Conservation (phyloP, 805 yeast species). For the Kuraishia capsulata region DNA sequence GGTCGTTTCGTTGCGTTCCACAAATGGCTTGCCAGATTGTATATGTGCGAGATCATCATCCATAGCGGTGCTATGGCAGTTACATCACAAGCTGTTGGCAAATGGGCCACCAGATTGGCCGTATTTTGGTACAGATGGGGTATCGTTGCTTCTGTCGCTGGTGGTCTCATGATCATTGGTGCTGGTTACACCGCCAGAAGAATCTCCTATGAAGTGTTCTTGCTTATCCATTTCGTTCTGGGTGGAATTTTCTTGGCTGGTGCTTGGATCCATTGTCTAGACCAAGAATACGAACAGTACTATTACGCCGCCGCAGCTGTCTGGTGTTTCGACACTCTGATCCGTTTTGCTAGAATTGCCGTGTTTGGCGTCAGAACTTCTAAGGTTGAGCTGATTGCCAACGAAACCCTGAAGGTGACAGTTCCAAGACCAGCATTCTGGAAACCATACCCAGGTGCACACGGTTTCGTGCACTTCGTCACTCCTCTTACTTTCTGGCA, state of each 20-base stretch:
- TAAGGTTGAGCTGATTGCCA: conserved; percentile 26
- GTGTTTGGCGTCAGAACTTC: conserved; percentile 30
- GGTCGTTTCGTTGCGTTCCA: conserved; percentile 50
- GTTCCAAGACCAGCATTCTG: conserved; percentile 39
- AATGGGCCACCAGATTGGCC: conserved; percentile 16
- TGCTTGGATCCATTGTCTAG: conserved; percentile 48
- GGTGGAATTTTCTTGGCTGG: conserved; percentile 45
- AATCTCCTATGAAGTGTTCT: conserved; percentile 49
- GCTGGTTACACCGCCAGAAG: conserved; percentile 44
- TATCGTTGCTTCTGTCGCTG: conserved; percentile 29
- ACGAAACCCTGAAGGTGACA: conserved; percentile 38
- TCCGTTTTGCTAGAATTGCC: conserved; percentile 29
- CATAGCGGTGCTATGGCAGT: conserved; percentile 28
- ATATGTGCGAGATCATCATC: conserved; percentile 29
- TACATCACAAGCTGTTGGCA: conserved; percentile 14
- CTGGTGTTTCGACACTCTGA: conserved; percentile 43
- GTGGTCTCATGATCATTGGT: conserved; percentile 35
- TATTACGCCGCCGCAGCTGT: conserved; percentile 30
- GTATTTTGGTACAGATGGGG: conserved; percentile 19
- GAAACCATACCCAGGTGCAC: conserved; percentile 45
- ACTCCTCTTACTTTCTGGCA: conserved; percentile 50
- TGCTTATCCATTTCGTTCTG: conserved; percentile 46
- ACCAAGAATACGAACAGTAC: conserved; percentile 29
- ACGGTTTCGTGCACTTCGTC: conserved; percentile 48
- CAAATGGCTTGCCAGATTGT: conserved; percentile 44